phyloP scores from a whole-genome alignment of 2,329 filamentous ascomycete genomes.

The Fusarium paranaense region DNA sequence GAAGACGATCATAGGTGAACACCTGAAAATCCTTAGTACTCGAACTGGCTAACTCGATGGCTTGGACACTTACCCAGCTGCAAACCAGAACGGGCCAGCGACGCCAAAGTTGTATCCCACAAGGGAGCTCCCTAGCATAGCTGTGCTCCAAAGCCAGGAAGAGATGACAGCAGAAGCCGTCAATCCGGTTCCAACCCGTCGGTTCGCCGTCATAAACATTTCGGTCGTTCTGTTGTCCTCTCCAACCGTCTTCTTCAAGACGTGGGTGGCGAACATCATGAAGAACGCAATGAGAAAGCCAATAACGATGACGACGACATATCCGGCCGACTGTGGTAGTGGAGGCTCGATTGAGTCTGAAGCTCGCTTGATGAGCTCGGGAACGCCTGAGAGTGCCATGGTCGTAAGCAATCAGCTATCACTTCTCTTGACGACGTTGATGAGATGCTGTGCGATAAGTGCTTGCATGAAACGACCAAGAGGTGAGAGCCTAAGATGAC shows the following conservation, averaged over 20 bases:
- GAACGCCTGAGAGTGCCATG: not conserved
- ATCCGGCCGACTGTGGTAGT: constrained; percentile 46
- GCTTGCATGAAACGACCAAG: not conserved
- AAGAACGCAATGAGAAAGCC: constrained; percentile 51
- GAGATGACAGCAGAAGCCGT: constrained; percentile 66
- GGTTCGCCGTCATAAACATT: constrained; percentile 68
- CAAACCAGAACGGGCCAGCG: constrained; percentile 68
- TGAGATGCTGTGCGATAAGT: not conserved
- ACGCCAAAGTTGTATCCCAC: constrained; percentile 67
- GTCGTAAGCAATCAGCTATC: not conserved
- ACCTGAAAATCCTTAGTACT: constrained; percentile 28
- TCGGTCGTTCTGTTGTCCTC: constrained; percentile 66
- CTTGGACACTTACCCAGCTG: constrained; percentile 54
- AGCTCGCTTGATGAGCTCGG: not conserved
- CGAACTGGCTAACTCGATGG: rapidly evolving
- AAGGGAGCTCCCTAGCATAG: constrained; percentile 61
- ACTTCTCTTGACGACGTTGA: not conserved
- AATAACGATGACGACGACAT: constrained; percentile 49
- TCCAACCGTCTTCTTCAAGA: constrained; percentile 60
- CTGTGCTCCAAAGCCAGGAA: constrained; percentile 67
- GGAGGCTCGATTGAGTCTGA: constrained; percentile 37
- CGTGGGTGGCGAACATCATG: constrained; percentile 60
- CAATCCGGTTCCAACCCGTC: constrained; percentile 61
- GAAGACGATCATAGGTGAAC: constrained; percentile 67
- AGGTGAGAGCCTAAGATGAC: not conserved